Base-by-base conservation (phyloP, 2,329 filamentous ascomycete genomes). In the Byssothecium circinans region DNA sequence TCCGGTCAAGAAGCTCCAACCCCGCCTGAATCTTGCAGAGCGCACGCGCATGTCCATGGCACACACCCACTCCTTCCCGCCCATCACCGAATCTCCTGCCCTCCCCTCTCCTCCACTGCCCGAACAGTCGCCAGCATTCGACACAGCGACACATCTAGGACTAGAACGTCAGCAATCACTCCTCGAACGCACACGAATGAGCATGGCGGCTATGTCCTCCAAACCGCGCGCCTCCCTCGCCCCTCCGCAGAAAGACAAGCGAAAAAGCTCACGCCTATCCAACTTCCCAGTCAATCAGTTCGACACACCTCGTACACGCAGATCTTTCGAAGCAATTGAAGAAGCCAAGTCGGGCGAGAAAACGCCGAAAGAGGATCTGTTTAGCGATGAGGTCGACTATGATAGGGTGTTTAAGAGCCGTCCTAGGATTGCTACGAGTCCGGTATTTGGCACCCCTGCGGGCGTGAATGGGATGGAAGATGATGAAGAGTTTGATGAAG, bases 341-440 rank as follows among this genome's bases (percentile, higher is more conserved):
- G 60, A 67, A 17, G 48, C 35, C 37, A 41, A 49, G 43, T 36
- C 11, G 7, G 18, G 27, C 18, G 73, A 50, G 17, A 52, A 75
- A 3, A 78, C 83, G 1, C 78, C 88, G 8, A 78, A 81, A 0
- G 86, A 92, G 62, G 81, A 86, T 54, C 72, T 95, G 33, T 84
- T 95, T 22, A 79, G 79, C 14, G 80, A 85, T 45, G 85, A 89
- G 56, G 78, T 81, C 3, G 89, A 95, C 50, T 88, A 90, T 68
- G 86, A 88, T 49, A 87, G 86, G 20, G 86, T 96, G 1, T 96
- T 96, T 68, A 89, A 86, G 72, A 91, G 88, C 54, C 74, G 91
- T 55, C 91, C 91, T 0, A 87, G 85, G 69, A 83, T 96, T 56
- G 85, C 86, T 54, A 82, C 82, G 10, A 95, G 90, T 67, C 90